Base-by-base conservation (phyloP, 2,329 filamentous ascomycete genomes). In the Fusarium albidum region DNA sequence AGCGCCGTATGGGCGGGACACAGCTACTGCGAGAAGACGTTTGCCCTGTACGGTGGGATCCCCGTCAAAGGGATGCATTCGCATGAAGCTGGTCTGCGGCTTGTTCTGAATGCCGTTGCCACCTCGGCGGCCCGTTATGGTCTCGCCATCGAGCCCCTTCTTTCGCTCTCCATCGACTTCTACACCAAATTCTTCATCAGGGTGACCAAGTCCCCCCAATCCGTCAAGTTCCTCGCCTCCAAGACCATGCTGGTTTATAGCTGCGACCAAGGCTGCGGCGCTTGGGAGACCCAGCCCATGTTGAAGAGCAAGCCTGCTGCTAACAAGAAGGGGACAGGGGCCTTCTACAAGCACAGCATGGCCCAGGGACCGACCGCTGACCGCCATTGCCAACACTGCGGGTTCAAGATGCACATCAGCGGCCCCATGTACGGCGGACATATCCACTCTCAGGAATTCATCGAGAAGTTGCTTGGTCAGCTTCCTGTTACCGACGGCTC, bases 391-490 rank as follows among this genome's bases (percentile, higher is more conserved):
- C 82, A 86, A 54, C 92, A 98, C 71, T 99, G 95, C 70, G 90
- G 89, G 9, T 86, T 83, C 68, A 94, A 89, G 70, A 96, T 89
- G 75, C 95, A 98, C 72, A 73, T 98, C 12, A 89, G 87, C 5
- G 95, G 95, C 2, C 95, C 95, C 1, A 98, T 99, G 94, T 99
- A 93, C 77, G 93, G 85, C 28, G 95, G 95, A 1, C 90, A 89
- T 15, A 78, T 99, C 9, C 95, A 99, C 73, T 92, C 92, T 37
- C 82, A 86, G 7, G 84, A 86, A 3, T 99, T 97, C 68, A 86
- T 99, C 56, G 83, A 90, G 67, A 84, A 84, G 49, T 86, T 99
- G 18, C 80, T 99, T 13, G 83, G 86, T 35, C 83, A 88, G 51
- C 80, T 96, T 9, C 86, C 91, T 1, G 75, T 79, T 5, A 83